phyloP scores from a whole-genome alignment of 169 alveolate species.

The Pseudocohnilembus persalinus region DNA sequence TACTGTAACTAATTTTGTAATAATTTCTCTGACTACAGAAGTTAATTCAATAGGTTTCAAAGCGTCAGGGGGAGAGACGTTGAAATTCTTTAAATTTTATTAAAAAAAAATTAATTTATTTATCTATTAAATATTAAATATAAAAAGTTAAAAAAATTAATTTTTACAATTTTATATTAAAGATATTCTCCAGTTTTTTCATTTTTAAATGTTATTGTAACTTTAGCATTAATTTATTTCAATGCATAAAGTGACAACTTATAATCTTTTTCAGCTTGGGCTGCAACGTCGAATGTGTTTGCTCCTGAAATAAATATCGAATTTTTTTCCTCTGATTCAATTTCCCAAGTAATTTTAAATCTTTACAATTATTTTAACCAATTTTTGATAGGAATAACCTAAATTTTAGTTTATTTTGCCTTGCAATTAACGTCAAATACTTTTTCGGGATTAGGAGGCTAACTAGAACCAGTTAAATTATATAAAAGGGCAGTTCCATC shows the following conservation, averaged over 20 bases:
- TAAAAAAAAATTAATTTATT: background rate
- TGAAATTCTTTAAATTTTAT: slow-evolving; percentile 40
- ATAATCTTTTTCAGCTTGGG: slow-evolving; percentile 79
- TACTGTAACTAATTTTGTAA: slow-evolving; percentile 75
- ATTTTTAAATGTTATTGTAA: slow-evolving; percentile 78
- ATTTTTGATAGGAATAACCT: slow-evolving; percentile 75
- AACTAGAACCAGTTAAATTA: slow-evolving; percentile 76
- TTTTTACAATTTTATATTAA: slow-evolving; percentile 55
- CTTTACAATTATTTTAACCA: slow-evolving; percentile 86
- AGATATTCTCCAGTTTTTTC: slow-evolving; percentile 75
- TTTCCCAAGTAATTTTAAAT: slow-evolving; percentile 82
- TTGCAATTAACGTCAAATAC: slow-evolving; percentile 60
- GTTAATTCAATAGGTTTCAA: slow-evolving; percentile 69
- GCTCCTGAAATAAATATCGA: slow-evolving; percentile 87
- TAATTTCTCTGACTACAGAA: slow-evolving; percentile 81
- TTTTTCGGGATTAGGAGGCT: slow-evolving; percentile 77
- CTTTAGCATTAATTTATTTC: slow-evolving; percentile 69
- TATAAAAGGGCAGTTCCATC: slow-evolving; percentile 86
- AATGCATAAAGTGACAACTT: slow-evolving; percentile 76
- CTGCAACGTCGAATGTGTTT: slow-evolving; percentile 84
- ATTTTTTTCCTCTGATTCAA: slow-evolving; percentile 69
- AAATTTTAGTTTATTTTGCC: slow-evolving; percentile 75
- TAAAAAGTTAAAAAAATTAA: background rate
- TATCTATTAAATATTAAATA: too few relatives aligned
- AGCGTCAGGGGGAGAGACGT: slow-evolving; percentile 69